A percentile compares a stretch with the other conserved stretches of the same genome.
phyloP scores from a whole-genome alignment of 257 asterid species.

The Nyctanthes arbortristis region DNA sequence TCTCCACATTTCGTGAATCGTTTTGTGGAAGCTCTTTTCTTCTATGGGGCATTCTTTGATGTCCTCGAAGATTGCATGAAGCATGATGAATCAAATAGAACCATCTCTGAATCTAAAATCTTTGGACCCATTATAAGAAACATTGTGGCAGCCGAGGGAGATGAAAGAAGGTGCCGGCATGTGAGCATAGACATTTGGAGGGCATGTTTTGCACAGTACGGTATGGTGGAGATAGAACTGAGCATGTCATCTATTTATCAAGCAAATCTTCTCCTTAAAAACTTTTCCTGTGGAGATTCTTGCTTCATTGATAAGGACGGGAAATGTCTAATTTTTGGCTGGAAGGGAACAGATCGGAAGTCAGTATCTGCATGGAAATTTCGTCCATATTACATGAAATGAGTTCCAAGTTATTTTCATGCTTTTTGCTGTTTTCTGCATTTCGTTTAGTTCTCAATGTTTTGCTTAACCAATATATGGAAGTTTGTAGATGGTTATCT shows the following conservation, averaged over 20 bases:
- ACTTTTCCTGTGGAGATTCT: conserved; percentile 33
- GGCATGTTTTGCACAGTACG: conserved; percentile 34
- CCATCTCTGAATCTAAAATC: conserved; percentile 30
- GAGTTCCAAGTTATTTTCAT: too few species aligned
- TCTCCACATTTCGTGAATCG: conserved; percentile 49
- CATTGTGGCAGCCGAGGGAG: conserved; percentile 47
- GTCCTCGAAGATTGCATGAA: conserved; percentile 45
- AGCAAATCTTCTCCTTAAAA: conserved; percentile 41
- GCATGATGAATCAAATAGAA: conserved; percentile 37
- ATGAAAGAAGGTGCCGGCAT: conserved; percentile 46
- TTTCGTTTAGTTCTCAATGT: neutral
- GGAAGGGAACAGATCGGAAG: conserved; percentile 51
- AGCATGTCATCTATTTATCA: conserved; percentile 45
- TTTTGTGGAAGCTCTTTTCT: conserved; percentile 50
- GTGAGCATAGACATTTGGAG: conserved; percentile 49
- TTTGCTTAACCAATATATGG: neutral
- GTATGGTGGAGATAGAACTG: conserved; percentile 39
- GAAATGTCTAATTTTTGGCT: conserved; percentile 45
- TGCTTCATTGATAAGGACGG: conserved; percentile 41
- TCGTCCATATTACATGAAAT: too few species aligned
- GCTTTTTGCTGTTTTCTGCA: too few species aligned
- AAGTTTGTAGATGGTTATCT: too few species aligned
- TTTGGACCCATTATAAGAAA: conserved; percentile 40
- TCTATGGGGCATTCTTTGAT: conserved; percentile 52
- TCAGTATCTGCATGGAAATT: conserved; percentile 56